Conservation (phyloP, 495 filamentous ascomycete species). For the Lindgomyces ingoldianus region DNA sequence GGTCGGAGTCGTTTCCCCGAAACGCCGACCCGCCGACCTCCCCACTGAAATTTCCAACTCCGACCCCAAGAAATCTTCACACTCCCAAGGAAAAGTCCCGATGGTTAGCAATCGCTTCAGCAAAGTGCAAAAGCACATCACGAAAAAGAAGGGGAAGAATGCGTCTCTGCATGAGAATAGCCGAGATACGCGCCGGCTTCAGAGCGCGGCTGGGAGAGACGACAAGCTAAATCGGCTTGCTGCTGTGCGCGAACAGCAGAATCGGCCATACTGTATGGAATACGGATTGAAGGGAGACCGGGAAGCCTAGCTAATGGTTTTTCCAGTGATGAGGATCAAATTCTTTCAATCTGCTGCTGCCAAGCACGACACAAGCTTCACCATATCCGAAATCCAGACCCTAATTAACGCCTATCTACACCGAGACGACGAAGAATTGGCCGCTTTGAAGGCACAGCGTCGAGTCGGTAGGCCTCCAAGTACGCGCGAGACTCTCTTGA, state of each 20-base stretch:
- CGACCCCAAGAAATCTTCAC: slow-evolving; percentile 17
- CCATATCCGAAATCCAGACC: slow-evolving; percentile 58
- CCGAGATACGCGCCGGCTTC: slow-evolving; percentile 72
- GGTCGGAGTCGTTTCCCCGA: not conserved
- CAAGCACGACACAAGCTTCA: slow-evolving; percentile 56
- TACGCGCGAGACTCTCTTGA: slow-evolving; percentile 72
- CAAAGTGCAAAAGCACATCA: slow-evolving; percentile 81
- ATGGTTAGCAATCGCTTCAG: slow-evolving; percentile 72
- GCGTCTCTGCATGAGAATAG: slow-evolving; percentile 79
- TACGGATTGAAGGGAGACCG: not conserved
- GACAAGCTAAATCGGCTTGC: slow-evolving; percentile 71
- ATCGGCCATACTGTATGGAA: slow-evolving; percentile 65
- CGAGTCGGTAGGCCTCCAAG: slow-evolving; percentile 80
- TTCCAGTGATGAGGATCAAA: slow-evolving; percentile 66
- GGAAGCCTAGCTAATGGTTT: not conserved
- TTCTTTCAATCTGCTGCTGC: slow-evolving; percentile 69
- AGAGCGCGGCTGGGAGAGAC: slow-evolving; percentile 70
- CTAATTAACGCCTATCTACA: slow-evolving; percentile 70
- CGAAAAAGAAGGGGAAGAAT: slow-evolving; percentile 70
- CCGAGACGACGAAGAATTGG: slow-evolving; percentile 74
- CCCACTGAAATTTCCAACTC: slow-evolving; percentile 37
- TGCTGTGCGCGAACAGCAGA: slow-evolving; percentile 61
- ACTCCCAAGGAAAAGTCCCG: slow-evolving; percentile 30
- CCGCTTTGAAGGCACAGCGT: slow-evolving; percentile 69
- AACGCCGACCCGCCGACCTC: slow-evolving; percentile 7